Conservation (phyloP, 2,329 filamentous ascomycete species). For the Fusarium tuaranense region DNA sequence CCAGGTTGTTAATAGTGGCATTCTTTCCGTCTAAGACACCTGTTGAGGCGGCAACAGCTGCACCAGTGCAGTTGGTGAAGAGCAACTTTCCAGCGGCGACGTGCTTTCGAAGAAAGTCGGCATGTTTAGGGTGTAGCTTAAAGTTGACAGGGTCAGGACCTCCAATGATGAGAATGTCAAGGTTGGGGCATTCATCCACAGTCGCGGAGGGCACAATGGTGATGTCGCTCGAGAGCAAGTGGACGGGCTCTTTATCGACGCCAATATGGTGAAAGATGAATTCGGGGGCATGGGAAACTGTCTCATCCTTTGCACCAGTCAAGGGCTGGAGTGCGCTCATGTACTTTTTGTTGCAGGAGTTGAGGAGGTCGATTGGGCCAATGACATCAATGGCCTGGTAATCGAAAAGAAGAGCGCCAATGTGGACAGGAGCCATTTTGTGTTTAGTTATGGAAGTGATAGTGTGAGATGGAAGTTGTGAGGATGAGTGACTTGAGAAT, state of each 20-base stretch:
- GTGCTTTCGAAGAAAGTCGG: slow-evolving; percentile 50
- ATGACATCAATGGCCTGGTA: slow-evolving; percentile 51
- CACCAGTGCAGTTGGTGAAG: slow-evolving; percentile 54
- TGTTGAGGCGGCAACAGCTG: slow-evolving; percentile 45
- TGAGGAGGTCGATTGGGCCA: slow-evolving; percentile 48
- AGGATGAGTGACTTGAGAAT: background rate
- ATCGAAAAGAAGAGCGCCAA: slow-evolving; percentile 40
- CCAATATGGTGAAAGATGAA: slow-evolving; percentile 52
- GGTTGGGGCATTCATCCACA: slow-evolving; percentile 49
- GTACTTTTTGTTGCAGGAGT: slow-evolving; percentile 38
- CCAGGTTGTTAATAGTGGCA: slow-evolving; percentile 57
- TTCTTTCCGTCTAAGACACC: slow-evolving; percentile 56
- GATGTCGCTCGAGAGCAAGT: slow-evolving; percentile 15
- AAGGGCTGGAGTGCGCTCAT: slow-evolving; percentile 19
- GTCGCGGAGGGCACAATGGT: slow-evolving; percentile 46
- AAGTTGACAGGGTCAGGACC: slow-evolving; percentile 46
- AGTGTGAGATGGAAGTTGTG: background rate
- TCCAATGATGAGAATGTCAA: slow-evolving; percentile 53
- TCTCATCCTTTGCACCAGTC: slow-evolving; percentile 32
- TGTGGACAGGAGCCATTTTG: slow-evolving; percentile 26
- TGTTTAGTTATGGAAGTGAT: no score
- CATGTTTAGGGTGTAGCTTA: slow-evolving; percentile 45
- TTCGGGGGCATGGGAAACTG: slow-evolving; percentile 42
- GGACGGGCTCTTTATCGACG: slow-evolving; percentile 44
- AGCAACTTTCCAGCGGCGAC: slow-evolving; percentile 50